phyloP scores from a whole-genome alignment of 192 early-diverging fungal genomes.

The Linnemannia hyalina region DNA sequence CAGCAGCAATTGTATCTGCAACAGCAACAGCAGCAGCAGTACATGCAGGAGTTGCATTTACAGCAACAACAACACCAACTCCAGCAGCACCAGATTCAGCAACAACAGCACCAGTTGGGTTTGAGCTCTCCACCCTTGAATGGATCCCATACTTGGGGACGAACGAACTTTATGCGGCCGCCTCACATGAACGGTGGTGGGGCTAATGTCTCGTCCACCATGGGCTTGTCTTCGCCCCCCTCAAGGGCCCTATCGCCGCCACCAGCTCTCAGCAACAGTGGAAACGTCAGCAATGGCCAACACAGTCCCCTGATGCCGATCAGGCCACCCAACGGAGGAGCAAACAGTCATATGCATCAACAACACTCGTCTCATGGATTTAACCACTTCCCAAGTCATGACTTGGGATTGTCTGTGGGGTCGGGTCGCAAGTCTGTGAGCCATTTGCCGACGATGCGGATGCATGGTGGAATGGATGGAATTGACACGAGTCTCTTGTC shows the following conservation, averaged over 20 bases:
- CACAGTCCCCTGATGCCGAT: constrained; percentile 11
- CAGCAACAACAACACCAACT: constrained; percentile 23
- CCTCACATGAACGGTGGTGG: constrained; percentile 3
- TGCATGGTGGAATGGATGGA: constrained; percentile 18
- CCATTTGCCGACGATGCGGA: constrained; percentile 28
- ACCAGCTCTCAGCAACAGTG: not conserved
- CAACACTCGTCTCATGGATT: constrained; percentile 19
- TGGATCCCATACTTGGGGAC: constrained; percentile 20
- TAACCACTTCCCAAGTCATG: constrained; percentile 21
- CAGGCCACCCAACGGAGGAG: not conserved
- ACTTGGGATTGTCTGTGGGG: constrained; percentile 24
- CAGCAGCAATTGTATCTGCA: constrained; percentile 17
- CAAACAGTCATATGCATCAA: constrained; percentile 17
- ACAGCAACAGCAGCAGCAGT: constrained; percentile 23
- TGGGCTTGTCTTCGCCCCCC: constrained; percentile 28
- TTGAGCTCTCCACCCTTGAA: constrained; percentile 25
- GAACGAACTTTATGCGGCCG: constrained; percentile 15
- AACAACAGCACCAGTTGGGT: constrained; percentile 23
- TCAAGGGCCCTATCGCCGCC: constrained; percentile 25
- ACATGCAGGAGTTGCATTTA: not conserved
- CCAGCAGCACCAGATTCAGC: constrained; percentile 14
- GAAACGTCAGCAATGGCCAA: constrained; percentile 3
- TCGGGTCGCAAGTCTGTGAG: constrained; percentile 42
- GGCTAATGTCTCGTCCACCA: not conserved
- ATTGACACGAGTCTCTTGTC: not conserved